These are phyloP conservation scores for Spergularia bocconei DNA, from an alignment of 148 eudicot genomes.

Conservation along the genomic window DNA sequence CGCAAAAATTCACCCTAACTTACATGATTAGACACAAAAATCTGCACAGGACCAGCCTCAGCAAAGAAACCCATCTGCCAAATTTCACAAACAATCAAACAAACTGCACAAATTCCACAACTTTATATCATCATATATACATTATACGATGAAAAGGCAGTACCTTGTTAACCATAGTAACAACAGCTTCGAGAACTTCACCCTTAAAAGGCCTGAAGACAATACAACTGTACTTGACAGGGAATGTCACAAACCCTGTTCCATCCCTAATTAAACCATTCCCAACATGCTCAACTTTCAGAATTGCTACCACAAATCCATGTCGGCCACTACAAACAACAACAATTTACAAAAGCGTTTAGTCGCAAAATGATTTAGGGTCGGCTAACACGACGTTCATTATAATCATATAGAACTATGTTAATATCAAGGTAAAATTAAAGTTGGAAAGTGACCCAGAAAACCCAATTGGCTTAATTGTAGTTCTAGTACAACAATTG, in stretches of 20 bases:
- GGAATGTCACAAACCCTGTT: constrained; percentile 91
- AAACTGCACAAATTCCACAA: not conserved
- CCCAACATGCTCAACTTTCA: constrained; percentile 81
- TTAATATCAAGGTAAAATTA: not conserved
- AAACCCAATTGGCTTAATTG: constrained; percentile 15
- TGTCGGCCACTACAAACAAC: constrained; percentile 63
- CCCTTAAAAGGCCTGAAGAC: constrained; percentile 95
- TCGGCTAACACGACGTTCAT: too few relatives aligned
- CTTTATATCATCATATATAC: not conserved
- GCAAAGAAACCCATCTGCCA: constrained; percentile 98
- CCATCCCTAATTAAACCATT: constrained; percentile 91
- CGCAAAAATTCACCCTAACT: constrained; percentile 18
- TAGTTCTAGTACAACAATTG: not conserved
- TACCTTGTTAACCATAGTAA: constrained; percentile 98
- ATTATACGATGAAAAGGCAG: not conserved
- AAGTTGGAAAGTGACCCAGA: not conserved
- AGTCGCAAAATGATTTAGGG: too few relatives aligned
- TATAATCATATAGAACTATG: not conserved
- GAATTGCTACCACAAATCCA: constrained; percentile 88
- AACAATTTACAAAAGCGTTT: too few relatives aligned
- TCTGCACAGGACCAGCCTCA: constrained; percentile 95
- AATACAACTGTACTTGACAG: constrained; percentile 85
- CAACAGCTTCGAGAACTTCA: constrained; percentile 92
- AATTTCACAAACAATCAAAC: constrained; percentile 11
- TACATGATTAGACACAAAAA: constrained; percentile 93